These are phyloP conservation scores for Nectriaceae sp. DNA, from an alignment of 2,329 filamentous ascomycete genomes.

Conservation along the genomic window DNA sequence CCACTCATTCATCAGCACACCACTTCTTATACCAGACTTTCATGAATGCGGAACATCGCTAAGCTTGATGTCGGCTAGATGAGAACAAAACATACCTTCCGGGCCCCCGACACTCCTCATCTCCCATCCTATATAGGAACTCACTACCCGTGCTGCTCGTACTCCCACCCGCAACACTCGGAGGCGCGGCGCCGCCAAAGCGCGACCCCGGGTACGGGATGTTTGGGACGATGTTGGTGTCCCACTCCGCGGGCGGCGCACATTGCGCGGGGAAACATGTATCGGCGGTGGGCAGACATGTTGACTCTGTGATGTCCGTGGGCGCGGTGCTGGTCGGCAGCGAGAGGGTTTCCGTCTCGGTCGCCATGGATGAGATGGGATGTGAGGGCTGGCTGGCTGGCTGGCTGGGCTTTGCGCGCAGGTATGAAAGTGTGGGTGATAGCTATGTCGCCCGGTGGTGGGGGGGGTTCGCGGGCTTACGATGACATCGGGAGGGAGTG, in stretches of 20 bases:
- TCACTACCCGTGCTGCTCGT: constrained; percentile 14
- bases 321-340: constrained; percentile 34
- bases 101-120: constrained; percentile 27
- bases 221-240: constrained; percentile 30
- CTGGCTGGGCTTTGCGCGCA: neutral
- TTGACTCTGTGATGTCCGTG: constrained; percentile 31
- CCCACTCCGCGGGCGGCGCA: constrained; percentile 29
- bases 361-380: constrained; percentile 24
- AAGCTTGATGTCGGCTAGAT: neutral
- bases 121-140: constrained; percentile 27
- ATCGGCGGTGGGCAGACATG: constrained; percentile 25
- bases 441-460: too few relatives aligned
- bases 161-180: neutral
- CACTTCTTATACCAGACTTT: neutral
- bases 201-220: too few relatives aligned
- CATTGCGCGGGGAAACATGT: constrained; percentile 16
- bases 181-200: too few relatives aligned
- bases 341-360: constrained; percentile 36
- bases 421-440: neutral
- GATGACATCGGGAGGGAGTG: constrained; percentile 16
- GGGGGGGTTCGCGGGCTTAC: too few relatives aligned
- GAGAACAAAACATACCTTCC: constrained; percentile 25
- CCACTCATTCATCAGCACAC: too few relatives aligned
- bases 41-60: neutral
- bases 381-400: neutral